Base-by-base conservation (phyloP, 2,329 filamentous ascomycete genomes). In the Xylaria polymorpha region DNA sequence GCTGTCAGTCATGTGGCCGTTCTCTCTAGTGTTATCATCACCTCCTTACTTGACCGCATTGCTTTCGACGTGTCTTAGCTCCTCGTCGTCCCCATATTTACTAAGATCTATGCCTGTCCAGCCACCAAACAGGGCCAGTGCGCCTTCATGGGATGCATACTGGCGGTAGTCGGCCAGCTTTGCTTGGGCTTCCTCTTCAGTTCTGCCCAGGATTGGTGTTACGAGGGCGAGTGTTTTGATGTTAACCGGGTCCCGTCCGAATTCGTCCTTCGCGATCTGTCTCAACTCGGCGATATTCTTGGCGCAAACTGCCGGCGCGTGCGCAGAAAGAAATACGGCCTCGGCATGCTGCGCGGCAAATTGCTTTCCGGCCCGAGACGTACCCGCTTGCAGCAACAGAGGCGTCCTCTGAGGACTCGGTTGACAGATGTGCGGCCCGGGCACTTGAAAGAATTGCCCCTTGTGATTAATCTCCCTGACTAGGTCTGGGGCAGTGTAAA, bases 271-370 rank as follows among this genome's bases (percentile, higher is more conserved):
- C 0, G 90, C 90, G 32, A 87, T 75, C 61, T 85, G 80, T 3
- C 91, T 83, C 32, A 92, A 88, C 68, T 91, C 89, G 0, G 87
- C 84, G 20, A 93, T 87, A 61, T 82, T 87, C 74, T 86, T 88
- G 2, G 86, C 85, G 35, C 90, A 87, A 0, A 90, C 86, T 1
- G 83, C 81, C 0, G 91, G 88, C 1, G 86, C 86, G 76, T 92
- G 90, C 0, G 88, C 88, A 0, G 87, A 90, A 0, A 92, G 86
- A 73, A 93, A 93, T 60, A 93, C 90, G 2, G 86, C 90, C 74
- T 93, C 91, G 0, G 91, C 91, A 75, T 93, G 90, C 72, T 90
- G 87, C 0, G 90, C 89, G 0, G 90, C 90, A 73, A 93, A 93
- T 0, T 80, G 78, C 77, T 90, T 91, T 1, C 90, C 91, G 0